Base-by-base conservation (phyloP, 352 stramenopile genomes). In the Elongisporangium senticosum region DNA sequence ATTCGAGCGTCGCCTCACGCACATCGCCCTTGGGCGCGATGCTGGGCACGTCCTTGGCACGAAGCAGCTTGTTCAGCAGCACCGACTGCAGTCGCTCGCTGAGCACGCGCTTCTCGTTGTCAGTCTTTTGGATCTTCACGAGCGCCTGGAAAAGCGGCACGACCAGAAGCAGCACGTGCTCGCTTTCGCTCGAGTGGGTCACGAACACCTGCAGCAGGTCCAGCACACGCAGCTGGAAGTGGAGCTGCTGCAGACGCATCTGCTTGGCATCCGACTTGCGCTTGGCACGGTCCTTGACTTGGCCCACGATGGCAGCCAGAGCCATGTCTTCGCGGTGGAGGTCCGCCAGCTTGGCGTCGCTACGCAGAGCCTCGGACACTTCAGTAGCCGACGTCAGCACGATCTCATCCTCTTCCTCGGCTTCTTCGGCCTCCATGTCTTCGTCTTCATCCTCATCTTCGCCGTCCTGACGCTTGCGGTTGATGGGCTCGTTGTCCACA, bases 141-240 rank as follows among this genome's bases (percentile, higher is more conserved):
- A 89, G 73, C 43, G 72, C 73, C 55, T 76, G 63, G 58, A 91
- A 87, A 8, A 95, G 70, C 63, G 85, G 83, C 37, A 74, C 59
- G 47, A 89, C 71, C 48, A 93, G 65, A 8, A 64, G 60, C 52
- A 90, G 56, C 49, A 84, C 67, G 23, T 77, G 61, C 8, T 58
- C 51, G 33, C 61, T 69, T 51, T 71, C 63, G 0, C 61, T 55
- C 26, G 59, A 63, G 49, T 77, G 67, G 11, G 68, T 68, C 21
- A 78, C 79, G 59, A 89, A 90, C 60, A 91, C 65, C 55, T 88
- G 68, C 40, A 95, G 69, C 65, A 95, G 58, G 53, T 95, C 83
- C 20, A 95, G 55, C 28, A 93, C 83, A 37, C 86, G 86, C 54
- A 95, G 62, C 63, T 95, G 85, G 69, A 95, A 95, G 72, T 95